phyloP scores from a whole-genome alignment of 495 filamentous ascomycete species.

The Podospora bellae-mahoneyi region DNA sequence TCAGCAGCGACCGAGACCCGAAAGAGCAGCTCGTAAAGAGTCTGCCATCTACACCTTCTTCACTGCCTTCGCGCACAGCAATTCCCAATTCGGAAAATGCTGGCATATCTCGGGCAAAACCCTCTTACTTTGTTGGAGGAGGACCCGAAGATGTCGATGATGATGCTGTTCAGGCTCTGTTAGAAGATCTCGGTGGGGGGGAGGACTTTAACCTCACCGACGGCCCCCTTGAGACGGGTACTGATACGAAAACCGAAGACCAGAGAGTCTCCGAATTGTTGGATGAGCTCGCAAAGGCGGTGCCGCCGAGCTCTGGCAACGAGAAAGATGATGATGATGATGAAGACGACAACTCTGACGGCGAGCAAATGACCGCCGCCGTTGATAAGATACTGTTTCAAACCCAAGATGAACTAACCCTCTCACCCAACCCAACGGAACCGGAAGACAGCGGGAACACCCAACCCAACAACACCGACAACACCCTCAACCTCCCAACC shows the following conservation, averaged over 20 bases:
- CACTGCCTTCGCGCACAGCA: neutral
- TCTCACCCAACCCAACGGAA: conserved; percentile 1
- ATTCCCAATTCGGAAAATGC: neutral
- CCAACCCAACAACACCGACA: conserved; percentile 4
- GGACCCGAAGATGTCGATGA: neutral
- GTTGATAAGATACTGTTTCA: conserved; percentile 37
- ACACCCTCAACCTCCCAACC: conserved; percentile 33
- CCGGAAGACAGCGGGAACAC: neutral
- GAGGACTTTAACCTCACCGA: conserved; percentile 16
- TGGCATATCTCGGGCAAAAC: neutral
- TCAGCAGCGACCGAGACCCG: neutral
- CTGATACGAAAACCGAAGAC: conserved; percentile 25
- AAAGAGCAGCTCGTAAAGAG: neutral
- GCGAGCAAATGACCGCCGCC: conserved; percentile 36
- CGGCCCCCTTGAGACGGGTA: conserved; percentile 21
- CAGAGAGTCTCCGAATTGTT: conserved; percentile 32
- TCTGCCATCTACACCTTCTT: neutral
- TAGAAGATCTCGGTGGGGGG: conserved; percentile 18
- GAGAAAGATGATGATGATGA: neutral
- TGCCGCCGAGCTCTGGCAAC: neutral
- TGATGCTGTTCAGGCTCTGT: conserved; percentile 18
- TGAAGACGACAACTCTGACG: conserved; percentile 39
- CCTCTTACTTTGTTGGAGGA: neutral
- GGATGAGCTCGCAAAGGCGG: conserved; percentile 8
- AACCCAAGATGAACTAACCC: conserved; percentile 37